Conservation (phyloP, 1,139 yeast species). For the Kodamaea alishanica region DNA sequence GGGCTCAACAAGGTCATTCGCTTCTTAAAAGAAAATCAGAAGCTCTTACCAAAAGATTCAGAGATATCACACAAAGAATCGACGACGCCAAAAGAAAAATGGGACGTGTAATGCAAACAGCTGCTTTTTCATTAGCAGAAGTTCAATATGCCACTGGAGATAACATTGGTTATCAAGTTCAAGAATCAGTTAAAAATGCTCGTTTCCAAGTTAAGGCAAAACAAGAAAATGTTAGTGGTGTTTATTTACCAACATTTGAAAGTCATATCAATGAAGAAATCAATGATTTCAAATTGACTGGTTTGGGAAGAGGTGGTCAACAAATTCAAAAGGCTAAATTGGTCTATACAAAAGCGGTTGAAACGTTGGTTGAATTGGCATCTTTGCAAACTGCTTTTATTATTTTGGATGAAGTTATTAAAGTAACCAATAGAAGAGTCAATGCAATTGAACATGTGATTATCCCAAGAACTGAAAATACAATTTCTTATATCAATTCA, state of each 20-base stretch:
- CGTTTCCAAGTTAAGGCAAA: conserved; percentile 87
- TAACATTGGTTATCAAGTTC: conserved; percentile 91
- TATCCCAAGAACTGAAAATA: conserved; percentile 95
- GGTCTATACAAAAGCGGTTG: conserved; percentile 92
- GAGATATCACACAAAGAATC: conserved; percentile 91
- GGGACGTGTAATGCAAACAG: conserved; percentile 99
- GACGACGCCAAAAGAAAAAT: conserved; percentile 95
- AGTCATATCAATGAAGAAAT: conserved; percentile 76
- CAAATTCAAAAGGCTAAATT: conserved; percentile 93
- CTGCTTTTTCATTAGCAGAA: conserved; percentile 95
- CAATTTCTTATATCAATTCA: conserved; percentile 87
- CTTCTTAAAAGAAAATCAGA: conserved; percentile 92
- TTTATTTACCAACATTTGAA: conserved; percentile 87
- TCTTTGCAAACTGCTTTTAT: conserved; percentile 94
- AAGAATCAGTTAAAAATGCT: conserved; percentile 87
- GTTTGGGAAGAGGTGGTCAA: conserved; percentile 97
- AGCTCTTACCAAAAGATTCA: conserved; percentile 91
- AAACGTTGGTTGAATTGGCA: conserved; percentile 91
- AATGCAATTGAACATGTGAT: conserved; percentile 98
- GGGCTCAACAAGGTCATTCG: conserved; percentile 96
- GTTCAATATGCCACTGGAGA: conserved; percentile 97
- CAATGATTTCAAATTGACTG: conserved; percentile 93
- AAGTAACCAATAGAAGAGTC: conserved; percentile 96
- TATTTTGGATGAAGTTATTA: conserved; percentile 93
- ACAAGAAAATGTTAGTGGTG: conserved; percentile 97